Evolutionary conservation across 129 eudicot species (phyloP), one percentile per base, ranked within the genome.

Genomic region (Helianthus tuberosus): DNA sequence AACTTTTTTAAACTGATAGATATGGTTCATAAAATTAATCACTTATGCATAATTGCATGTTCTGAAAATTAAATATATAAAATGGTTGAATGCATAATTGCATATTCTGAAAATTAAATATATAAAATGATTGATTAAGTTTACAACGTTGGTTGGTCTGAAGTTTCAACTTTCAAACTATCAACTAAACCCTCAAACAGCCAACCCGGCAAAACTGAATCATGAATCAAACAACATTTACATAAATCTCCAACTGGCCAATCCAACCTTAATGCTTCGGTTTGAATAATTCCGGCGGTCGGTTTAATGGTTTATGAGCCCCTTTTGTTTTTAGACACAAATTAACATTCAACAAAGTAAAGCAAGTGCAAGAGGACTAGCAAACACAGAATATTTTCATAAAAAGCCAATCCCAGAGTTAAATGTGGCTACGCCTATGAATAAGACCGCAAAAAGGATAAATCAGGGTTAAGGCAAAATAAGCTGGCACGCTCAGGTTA

Each of bases 401-500:
- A 38, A 35, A 77, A 61, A 66, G 60, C 46, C 46, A 59, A 35
- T 20, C 48, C 46, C 11, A 61, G 38, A 20, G 62, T 38, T 49
- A 32, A 64, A 49, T 60, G 61, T 11, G 32, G 57, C 46, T 46
- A 48, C 7, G 54, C 64, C 61, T 60, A 65, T 61, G 43, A 62
- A 43, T 43, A 71, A 12, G 36, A 50, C 11, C 3, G 8, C 20
- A 27, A 3, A 3, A 71, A 47, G 72, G 50, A 58, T 51, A 70
- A 51, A 78, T 6, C 20, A 10, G 58, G 58, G 32, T 50, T 77
- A 20, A 38, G 44, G 3, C 25, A 36, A 3, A 69, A 68, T 25
- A 77, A 62, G 57, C 20, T n/a, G 64, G 70, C n/a, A 5, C 46
- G 43, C 11, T 70, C 67, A 62, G 62, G 82, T 16, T 20, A 1